Base-by-base conservation (phyloP, 1,284 basidiomycete genomes). In the Golubevia sp. region DNA sequence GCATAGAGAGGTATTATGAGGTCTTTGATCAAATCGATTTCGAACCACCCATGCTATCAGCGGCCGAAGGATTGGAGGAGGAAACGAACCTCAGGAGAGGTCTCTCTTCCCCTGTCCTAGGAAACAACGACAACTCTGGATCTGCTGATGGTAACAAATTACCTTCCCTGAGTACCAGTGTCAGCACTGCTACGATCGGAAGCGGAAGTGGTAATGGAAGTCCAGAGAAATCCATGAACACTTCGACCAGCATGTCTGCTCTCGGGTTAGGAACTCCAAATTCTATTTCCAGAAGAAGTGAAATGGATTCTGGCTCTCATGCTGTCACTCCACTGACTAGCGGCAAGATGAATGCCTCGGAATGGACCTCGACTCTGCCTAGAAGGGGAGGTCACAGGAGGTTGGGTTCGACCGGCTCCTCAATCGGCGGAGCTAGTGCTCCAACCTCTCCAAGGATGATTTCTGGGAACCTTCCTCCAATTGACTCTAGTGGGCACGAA, bases 1-100 rank as follows among this genome's bases (percentile, higher is more conserved):
- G 91, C 82, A 92, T 93, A 62, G 88, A 91, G 73, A 87, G 88
- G 51, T 93, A 92, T 79, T 92, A 90, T 79, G 92, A 93, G 79
- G 86, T 93, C 34, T 93, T 93, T 75, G 91, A 93, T 74, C 91
- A 92, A 70, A 84, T 55, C 21, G 64, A 65, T 90, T 20, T 84
- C 82, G 63, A 91, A 92, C 83, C 87, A 89, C 20, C 87, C 86
- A 60, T 91, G 91, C 72, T 88, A 89, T 1, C 68, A 88, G 20
- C 84, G 84, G n/a, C 52, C 24, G 38, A 57, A 30, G 59, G 50
- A 20, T 60, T 59, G n/a, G 60, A 66, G 38, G 30, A 44, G 7
- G 58, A 24, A 52, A 18, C 13, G 30, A 30, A 50, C n/a, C n/a
- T n/a, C n/a, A n/a, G n/a, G n/a, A n/a, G n/a, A 44, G 38, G 18